Evolutionary conservation across 2,329 filamentous ascomycete species (phyloP).

Genomic region (Nemania bipapillata): DNA sequence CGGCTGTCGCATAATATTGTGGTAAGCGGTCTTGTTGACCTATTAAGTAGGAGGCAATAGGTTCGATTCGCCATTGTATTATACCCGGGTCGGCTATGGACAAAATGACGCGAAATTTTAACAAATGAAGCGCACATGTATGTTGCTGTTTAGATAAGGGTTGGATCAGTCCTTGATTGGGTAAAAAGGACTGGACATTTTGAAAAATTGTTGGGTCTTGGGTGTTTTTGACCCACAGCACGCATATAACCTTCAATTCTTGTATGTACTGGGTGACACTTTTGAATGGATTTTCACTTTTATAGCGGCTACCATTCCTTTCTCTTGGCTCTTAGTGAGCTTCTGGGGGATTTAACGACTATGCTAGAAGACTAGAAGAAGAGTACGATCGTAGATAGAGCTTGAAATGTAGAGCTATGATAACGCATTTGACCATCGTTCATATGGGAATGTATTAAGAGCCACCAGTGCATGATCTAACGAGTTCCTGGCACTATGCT

Average conservation of each 20-base stretch:
- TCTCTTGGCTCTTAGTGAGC: not conserved
- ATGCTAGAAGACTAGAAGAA: conserved; percentile 6
- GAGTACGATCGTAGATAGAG: not conserved
- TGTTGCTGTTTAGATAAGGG: conserved; percentile 24
- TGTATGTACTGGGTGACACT: conserved; percentile 42
- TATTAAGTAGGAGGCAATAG: not conserved
- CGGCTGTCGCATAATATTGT: not conserved
- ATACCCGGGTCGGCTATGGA: conserved; percentile 20
- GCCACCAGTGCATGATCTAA: too few relatives aligned
- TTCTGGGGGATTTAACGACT: conserved; percentile 1
- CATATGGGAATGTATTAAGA: too few relatives aligned
- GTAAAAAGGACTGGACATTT: conserved; percentile 12
- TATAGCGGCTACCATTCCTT: conserved; percentile 9
- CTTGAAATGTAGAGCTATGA: conserved; percentile 1
- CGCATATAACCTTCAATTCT: conserved; percentile 43
- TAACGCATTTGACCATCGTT: not conserved
- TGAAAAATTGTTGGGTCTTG: conserved; percentile 10
- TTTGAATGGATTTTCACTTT: conserved; percentile 40
- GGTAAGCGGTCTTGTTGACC: too few relatives aligned
- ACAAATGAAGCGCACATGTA: conserved; percentile 19
- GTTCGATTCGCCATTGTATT: conserved; percentile 32
- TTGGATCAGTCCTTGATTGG: conserved; percentile 26
- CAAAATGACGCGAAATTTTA: conserved; percentile 26
- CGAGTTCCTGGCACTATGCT: too few relatives aligned
- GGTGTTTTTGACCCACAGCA: conserved; percentile 12